phyloP scores from a whole-genome alignment of 2,329 filamentous ascomycete genomes.

The Diaporthe sp. region DNA sequence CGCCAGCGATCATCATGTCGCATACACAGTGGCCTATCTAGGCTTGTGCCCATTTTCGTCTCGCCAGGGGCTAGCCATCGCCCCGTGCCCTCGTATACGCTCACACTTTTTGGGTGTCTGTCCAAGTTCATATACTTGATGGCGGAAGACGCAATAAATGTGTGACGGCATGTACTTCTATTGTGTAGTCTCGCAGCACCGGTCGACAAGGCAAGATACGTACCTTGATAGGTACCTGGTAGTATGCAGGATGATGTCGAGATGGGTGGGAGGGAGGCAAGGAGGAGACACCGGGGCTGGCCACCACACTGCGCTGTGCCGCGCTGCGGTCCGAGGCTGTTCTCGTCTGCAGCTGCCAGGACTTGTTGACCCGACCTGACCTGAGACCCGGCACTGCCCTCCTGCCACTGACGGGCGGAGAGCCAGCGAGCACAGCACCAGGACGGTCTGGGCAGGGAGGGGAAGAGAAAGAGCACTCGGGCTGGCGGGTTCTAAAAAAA shows the following conservation, averaged over 20 bases:
- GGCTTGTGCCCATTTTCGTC: conserved; percentile 4
- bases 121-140: neutral
- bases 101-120: neutral
- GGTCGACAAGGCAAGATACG: neutral
- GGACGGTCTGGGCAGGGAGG: neutral
- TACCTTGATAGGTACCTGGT: neutral
- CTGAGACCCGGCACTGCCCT: conserved; percentile 26
- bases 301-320: neutral
- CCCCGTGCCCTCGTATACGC: neutral
- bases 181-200: neutral
- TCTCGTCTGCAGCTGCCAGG: conserved; percentile 18
- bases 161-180: neutral
- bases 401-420: neutral
- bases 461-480: neutral
- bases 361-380: conserved; percentile 16
- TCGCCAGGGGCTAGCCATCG: conserved; percentile 16
- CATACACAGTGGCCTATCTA: neutral
- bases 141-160: neutral
- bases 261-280: neutral
- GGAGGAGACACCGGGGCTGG: neutral
- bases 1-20: conserved; percentile 27
- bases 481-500: conserved; percentile 33
- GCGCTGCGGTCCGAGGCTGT: conserved; percentile 22
- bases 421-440: conserved; percentile 5
- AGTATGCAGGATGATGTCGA: conserved; percentile 11